These are phyloP conservation scores for Gelatoporia subvermispora DNA, from an alignment of 768 basidiomycete species.

Conservation along the genomic window DNA sequence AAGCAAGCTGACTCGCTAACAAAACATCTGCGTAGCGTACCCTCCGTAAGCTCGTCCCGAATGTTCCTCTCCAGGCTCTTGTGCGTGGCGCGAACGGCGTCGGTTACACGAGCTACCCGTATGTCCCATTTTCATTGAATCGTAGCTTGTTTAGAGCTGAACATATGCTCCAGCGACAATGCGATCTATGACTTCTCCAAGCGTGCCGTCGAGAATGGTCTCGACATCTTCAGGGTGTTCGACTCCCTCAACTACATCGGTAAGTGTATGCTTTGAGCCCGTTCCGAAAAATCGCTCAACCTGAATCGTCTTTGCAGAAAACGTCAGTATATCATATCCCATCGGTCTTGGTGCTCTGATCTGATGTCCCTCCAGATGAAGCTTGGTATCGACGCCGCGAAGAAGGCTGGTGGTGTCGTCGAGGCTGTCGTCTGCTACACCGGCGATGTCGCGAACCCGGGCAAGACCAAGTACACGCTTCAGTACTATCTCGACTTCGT, in stretches of 20 bases:
- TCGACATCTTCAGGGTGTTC: slow-evolving; percentile 99
- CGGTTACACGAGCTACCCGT: slow-evolving; percentile 98
- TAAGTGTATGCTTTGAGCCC: slow-evolving; percentile 29
- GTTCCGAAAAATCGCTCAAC: not conserved
- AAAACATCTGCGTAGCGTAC: slow-evolving; percentile 52
- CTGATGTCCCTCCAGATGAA: slow-evolving; percentile 60
- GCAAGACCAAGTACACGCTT: slow-evolving; percentile 95
- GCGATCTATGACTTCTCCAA: slow-evolving; percentile 99
- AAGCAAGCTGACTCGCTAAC: not conserved
- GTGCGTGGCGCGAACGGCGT: slow-evolving; percentile 99
- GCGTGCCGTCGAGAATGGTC: slow-evolving; percentile 98
- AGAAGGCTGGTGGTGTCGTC: slow-evolving; percentile 98
- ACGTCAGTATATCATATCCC: slow-evolving; percentile 42
- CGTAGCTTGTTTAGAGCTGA: not conserved
- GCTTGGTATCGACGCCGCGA: slow-evolving; percentile 98
- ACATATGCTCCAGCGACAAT: slow-evolving; percentile 62
- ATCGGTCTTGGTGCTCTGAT: not conserved
- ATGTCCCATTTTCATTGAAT: slow-evolving; percentile 24
- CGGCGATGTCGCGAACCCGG: slow-evolving; percentile 92
- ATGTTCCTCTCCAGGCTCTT: slow-evolving; percentile 96
- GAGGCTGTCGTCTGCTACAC: slow-evolving; percentile 99
- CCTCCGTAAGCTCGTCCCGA: slow-evolving; percentile 92
- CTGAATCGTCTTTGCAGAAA: slow-evolving; percentile 42
- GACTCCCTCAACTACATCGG: slow-evolving; percentile 99
- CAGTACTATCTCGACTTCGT: slow-evolving; percentile 97